Conservation (phyloP, 345 rosid species). For the Hibiscus trionum region DNA sequence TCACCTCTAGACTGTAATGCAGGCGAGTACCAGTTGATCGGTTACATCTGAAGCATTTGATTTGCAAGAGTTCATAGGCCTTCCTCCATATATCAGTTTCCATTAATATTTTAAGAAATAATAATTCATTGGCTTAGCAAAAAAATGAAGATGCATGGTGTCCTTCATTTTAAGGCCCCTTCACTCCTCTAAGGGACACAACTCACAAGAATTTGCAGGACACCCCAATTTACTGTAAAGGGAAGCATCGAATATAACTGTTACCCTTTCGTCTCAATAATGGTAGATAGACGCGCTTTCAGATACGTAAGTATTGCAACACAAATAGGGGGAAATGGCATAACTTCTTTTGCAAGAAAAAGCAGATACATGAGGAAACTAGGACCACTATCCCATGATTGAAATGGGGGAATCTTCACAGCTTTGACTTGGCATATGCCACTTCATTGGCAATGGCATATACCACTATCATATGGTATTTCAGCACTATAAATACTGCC, state of each 20-base stretch:
- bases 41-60: neutral
- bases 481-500: slow-evolving; percentile 8
- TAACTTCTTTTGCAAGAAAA: neutral
- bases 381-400: slow-evolving; percentile 30
- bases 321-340: neutral
- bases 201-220: neutral
- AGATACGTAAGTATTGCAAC: neutral
- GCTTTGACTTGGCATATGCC: slow-evolving; percentile 26
- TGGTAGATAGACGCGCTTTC: neutral
- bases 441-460: slow-evolving; percentile 7
- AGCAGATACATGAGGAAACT: slow-evolving; percentile 7
- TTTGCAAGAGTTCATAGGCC: neutral
- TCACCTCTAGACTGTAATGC: neutral
- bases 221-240: slow-evolving; percentile 6
- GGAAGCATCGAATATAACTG: slow-evolving; percentile 9
- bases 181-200: slow-evolving; percentile 19
- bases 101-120: too few species aligned
- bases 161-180: slow-evolving; percentile 9
- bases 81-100: too few species aligned
- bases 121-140: neutral
- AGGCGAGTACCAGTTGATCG: neutral
- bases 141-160: neutral
- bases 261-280: neutral
- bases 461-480: neutral
- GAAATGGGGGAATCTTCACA: slow-evolving; percentile 16